These are phyloP conservation scores for Starmera amethionina DNA, from an alignment of 805 yeast species.

Conservation along the genomic window DNA sequence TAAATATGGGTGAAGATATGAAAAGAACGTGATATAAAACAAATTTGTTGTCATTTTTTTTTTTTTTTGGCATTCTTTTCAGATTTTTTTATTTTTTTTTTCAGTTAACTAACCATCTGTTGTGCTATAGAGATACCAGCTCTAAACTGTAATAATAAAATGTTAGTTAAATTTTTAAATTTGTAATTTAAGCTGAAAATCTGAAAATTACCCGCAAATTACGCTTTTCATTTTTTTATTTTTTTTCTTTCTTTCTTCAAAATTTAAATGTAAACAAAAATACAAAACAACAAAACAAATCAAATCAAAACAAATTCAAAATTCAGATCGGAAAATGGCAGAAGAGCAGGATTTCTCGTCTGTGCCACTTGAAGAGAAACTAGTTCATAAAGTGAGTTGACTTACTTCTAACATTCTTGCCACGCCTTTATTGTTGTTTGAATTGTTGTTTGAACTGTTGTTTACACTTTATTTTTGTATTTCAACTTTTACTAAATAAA, in stretches of 20 bases:
- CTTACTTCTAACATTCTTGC: no score
- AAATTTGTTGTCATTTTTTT: background rate
- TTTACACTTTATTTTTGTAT: background rate
- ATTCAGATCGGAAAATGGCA: background rate
- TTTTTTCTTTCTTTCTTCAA: background rate
- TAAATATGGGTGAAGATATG: conserved; percentile 19
- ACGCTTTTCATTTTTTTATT: no score
- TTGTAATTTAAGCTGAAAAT: no score
- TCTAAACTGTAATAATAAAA: no score
- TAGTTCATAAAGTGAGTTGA: conserved; percentile 48
- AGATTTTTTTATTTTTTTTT: background rate
- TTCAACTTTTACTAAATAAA: conserved; percentile 6
- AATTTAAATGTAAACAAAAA: background rate
- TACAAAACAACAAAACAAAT: background rate
- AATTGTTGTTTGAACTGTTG: no score
- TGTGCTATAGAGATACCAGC: no score
- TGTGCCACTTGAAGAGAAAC: conserved; percentile 57
- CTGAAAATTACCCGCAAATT: no score
- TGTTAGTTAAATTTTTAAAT: no score
- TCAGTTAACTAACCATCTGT: conserved; percentile 7
- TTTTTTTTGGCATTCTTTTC: background rate
- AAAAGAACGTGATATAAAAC: conserved; percentile 7
- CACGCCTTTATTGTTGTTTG: no score
- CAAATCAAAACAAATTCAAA: background rate
- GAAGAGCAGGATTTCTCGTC: conserved; percentile 53